Percentiles rank a stretch among this genome's conserved stretches.
Evolutionary conservation across 768 basidiomycete genomes (phyloP).

Genomic region (Panaeolus papilionaceus): DNA sequence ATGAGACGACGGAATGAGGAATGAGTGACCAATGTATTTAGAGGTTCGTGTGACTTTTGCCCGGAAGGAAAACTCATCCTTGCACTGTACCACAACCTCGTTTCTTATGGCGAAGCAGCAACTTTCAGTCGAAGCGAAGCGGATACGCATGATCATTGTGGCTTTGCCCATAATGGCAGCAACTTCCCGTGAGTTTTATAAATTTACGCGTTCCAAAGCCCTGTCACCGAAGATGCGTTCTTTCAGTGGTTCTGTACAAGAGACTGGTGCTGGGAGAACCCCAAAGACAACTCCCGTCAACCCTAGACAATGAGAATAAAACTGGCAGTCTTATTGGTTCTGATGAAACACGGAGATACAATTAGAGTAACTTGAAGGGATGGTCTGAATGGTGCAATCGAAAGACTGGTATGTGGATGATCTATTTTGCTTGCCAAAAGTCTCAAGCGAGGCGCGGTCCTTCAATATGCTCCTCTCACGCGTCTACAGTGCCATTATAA

Average conservation of each 20-base stretch:
- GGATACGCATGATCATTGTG: slow-evolving; percentile 60
- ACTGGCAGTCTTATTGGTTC: slow-evolving; percentile 25
- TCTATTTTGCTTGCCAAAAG: slow-evolving; percentile 12
- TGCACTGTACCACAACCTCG: slow-evolving; percentile 20
- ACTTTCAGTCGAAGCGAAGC: slow-evolving; percentile 43
- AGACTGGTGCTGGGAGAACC: slow-evolving; percentile 56
- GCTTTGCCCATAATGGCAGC: slow-evolving; percentile 70
- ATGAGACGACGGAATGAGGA: background rate
- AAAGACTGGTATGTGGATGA: slow-evolving; percentile 7
- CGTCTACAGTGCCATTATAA: slow-evolving; percentile 14
- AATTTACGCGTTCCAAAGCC: slow-evolving; percentile 9
- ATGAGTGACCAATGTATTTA: background rate
- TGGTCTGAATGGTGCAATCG: background rate
- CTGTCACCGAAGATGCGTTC: background rate
- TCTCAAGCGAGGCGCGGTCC: slow-evolving; percentile 10
- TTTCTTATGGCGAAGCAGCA: slow-evolving; percentile 33
- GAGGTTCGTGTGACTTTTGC: slow-evolving; percentile 9
- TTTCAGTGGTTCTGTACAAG: slow-evolving; percentile 68
- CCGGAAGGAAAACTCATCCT: slow-evolving; percentile 7
- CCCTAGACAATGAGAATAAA: slow-evolving; percentile 22
- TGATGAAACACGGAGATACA: slow-evolving; percentile 20
- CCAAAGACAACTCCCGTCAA: slow-evolving; percentile 38
- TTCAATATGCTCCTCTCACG: slow-evolving; percentile 11
- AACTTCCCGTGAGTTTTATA: slow-evolving; percentile 57
- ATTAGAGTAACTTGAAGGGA: slow-evolving; percentile 16